Base-by-base conservation (phyloP, 2,329 filamentous ascomycete species). In the Phialemoniopsis sp. region DNA sequence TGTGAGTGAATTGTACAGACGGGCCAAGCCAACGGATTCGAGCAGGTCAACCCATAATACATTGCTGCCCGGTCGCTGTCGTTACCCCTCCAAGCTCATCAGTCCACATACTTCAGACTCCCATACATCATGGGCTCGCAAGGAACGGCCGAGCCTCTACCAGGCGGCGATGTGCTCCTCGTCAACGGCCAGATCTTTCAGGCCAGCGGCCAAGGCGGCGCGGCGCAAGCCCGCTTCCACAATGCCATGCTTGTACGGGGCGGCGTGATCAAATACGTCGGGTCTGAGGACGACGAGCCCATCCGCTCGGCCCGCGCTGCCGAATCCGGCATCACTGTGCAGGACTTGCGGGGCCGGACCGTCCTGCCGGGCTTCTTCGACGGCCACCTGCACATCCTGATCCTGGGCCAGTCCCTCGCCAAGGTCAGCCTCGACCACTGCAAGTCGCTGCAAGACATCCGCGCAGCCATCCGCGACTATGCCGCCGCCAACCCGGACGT, bases 331-430 rank as follows among this genome's bases (percentile, higher is more conserved):
- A 21, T 40, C 1, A 36, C 40, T 3, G 51, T 56, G 15, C 56
- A 56, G 37, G 51, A 72, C 48, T 50, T 73, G 15, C 45, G 46
- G 12, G 62, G 64, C 29, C 59, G 49, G 36, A 63, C 66, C 8
- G 60, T 78, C 7, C 55, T 79, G 2, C 74, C 76, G 0, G 71
- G 73, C 6, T 78, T 78, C 50, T 66, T 79, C 36, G 76, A 80
- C 46, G 74, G 72, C 0, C 76, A 80, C 49, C 73, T 76, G 61
- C 76, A 80, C 53, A 62, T 79, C 12, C 61, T 78, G 32, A 64
- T 75, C 34, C 65, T 78, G 18, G 75, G 75, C 3, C 70, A 75
- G 48, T 68, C 73, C 1, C 64, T 78, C 12, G 62, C 66, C 45
- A 78, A 77, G 53, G 60, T 72, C 26, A 60, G 66, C 30, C 58